These are phyloP conservation scores for Aureobasidium sp. DNA, from an alignment of 2,329 filamentous ascomycete genomes.

Conservation along the genomic window DNA sequence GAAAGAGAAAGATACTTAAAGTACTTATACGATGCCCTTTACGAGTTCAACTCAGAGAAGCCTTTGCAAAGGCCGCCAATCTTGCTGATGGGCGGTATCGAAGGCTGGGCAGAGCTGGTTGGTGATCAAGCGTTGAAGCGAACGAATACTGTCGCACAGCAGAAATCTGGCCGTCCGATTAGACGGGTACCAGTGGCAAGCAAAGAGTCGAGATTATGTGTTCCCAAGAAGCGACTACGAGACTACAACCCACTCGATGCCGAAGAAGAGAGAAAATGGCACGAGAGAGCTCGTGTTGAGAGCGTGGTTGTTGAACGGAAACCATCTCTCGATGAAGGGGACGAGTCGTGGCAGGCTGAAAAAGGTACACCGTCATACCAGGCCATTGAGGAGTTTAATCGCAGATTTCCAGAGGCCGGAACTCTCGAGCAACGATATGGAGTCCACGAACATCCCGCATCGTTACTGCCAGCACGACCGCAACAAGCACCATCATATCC, in stretches of 20 bases:
- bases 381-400: slow-evolving; percentile 74
- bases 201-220: slow-evolving; percentile 34
- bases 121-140: slow-evolving; percentile 56
- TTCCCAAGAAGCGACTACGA: slow-evolving; percentile 48
- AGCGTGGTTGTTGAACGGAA: slow-evolving; percentile 38
- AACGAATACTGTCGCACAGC: slow-evolving; percentile 45
- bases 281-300: slow-evolving; percentile 64
- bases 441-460: slow-evolving; percentile 23
- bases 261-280: slow-evolving; percentile 74
- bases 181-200: slow-evolving; percentile 44
- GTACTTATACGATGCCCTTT: slow-evolving; percentile 68
- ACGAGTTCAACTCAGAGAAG: slow-evolving; percentile 73
- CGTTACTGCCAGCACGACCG: slow-evolving; percentile 18
- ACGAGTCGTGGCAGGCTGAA: slow-evolving; percentile 24
- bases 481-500: slow-evolving; percentile 22
- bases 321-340: slow-evolving; percentile 23
- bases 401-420: slow-evolving; percentile 68
- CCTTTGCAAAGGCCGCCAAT: slow-evolving; percentile 65
- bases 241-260: slow-evolving; percentile 64
- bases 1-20: slow-evolving; percentile 47
- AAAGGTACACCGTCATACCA: slow-evolving; percentile 48
- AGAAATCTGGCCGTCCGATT: slow-evolving; percentile 41
- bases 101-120: slow-evolving; percentile 79
- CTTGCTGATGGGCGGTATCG: slow-evolving; percentile 73
- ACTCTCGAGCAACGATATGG: slow-evolving; percentile 45